phyloP scores from a whole-genome alignment of 768 basidiomycete genomes.

The Boletus speciosus region DNA sequence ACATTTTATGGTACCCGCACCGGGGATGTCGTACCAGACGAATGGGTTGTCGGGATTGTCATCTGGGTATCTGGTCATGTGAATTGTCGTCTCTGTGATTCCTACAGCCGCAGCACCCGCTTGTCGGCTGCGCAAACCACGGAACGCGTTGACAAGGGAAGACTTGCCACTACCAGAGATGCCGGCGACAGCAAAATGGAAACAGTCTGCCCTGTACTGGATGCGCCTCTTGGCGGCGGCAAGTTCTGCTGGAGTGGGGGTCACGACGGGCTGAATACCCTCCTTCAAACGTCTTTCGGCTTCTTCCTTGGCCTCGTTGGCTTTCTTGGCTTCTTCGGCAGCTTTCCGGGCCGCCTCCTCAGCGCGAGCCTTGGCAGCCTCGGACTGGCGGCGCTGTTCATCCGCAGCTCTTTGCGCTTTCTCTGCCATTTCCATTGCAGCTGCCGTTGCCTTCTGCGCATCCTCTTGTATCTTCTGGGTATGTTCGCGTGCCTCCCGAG shows the following conservation, averaged over 20 bases:
- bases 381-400: not conserved
- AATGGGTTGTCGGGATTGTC: constrained; percentile 15
- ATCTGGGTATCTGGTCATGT: constrained; percentile 23
- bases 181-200: constrained; percentile 35
- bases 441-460: not conserved
- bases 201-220: constrained; percentile 24
- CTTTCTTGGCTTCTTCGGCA: constrained; percentile 9
- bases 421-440: not conserved
- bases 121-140: no score
- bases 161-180: constrained; percentile 35
- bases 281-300: constrained; percentile 20
- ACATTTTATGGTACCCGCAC: constrained; percentile 33
- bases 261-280: constrained; percentile 26
- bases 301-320: constrained; percentile 10
- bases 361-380: not conserved
- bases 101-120: no score
- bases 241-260: constrained; percentile 21
- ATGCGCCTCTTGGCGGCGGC: constrained; percentile 11
- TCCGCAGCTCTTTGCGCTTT: not conserved
- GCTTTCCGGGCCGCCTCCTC: constrained; percentile 10
- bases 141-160: constrained; percentile 8
- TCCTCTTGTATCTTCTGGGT: not conserved
- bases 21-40: constrained; percentile 38
- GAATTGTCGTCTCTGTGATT: no score
- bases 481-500: not conserved